Conservation (phyloP, 805 yeast species). For the Lachancea mirantina region DNA sequence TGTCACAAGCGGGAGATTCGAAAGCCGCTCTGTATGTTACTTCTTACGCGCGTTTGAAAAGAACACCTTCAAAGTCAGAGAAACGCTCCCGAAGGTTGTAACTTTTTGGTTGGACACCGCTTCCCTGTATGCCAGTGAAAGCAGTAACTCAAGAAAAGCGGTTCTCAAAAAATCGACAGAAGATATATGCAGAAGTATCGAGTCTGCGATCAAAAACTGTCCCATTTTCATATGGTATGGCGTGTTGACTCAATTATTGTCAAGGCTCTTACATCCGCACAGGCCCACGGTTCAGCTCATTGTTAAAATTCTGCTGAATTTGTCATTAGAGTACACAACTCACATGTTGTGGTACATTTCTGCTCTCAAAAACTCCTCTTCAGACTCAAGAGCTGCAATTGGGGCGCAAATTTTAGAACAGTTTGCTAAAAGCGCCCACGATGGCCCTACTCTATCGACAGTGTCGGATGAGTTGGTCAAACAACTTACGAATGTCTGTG, state of each 20-base stretch:
- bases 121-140: slow-evolving; percentile 12
- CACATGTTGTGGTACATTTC: slow-evolving; percentile 73
- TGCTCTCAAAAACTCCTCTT: slow-evolving; percentile 56
- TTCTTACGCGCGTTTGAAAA: slow-evolving; percentile 27
- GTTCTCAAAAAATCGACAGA: slow-evolving; percentile 32
- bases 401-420: slow-evolving; percentile 41
- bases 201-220: slow-evolving; percentile 37
- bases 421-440: slow-evolving; percentile 13
- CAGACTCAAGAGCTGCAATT: slow-evolving; percentile 37
- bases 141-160: slow-evolving; percentile 24
- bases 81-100: slow-evolving; percentile 81
- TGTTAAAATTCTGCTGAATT: slow-evolving; percentile 46
- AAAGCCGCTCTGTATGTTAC: slow-evolving; percentile 25
- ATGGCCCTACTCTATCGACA: slow-evolving; percentile 14
- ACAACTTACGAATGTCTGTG: slow-evolving; percentile 23
- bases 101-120: slow-evolving; percentile 84
- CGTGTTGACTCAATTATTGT: slow-evolving; percentile 77
- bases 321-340: slow-evolving; percentile 63
- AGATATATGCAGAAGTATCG: slow-evolving; percentile 43
- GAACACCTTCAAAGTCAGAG: slow-evolving; percentile 59
- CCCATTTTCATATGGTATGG: slow-evolving; percentile 68
- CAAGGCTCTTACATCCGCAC: slow-evolving; percentile 65
- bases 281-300: slow-evolving; percentile 49
- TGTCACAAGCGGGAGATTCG: slow-evolving; percentile 24
- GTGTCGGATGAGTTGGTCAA: slow-evolving; percentile 18